Evolutionary conservation across 306 rosid species (phyloP).

Genomic region (Senna siamea): DNA sequence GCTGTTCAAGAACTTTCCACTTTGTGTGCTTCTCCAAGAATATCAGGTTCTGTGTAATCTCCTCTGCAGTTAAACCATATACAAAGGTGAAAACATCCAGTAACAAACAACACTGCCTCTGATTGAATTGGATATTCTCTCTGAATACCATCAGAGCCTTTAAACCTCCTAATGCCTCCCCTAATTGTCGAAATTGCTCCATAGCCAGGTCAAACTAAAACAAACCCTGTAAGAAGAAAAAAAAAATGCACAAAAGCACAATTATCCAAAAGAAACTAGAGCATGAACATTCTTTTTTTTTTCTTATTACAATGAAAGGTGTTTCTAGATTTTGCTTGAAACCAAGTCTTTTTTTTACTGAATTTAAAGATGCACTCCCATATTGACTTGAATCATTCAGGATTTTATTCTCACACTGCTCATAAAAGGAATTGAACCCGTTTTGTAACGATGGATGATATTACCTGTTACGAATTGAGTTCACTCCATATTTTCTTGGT

Average conservation of each 20-base stretch:
- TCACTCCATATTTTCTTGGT: too few species aligned
- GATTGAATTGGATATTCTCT: conserved; percentile 73
- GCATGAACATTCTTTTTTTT: background rate
- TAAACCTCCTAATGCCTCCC: conserved; percentile 82
- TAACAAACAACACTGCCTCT: conserved; percentile 70
- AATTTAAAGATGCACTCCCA: background rate
- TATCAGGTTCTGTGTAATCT: conserved; percentile 68
- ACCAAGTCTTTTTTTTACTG: background rate
- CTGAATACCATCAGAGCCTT: conserved; percentile 83
- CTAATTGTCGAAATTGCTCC: conserved; percentile 87
- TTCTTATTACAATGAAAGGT: background rate
- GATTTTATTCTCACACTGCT: too few species aligned
- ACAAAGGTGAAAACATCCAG: conserved; percentile 59
- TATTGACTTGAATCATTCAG: background rate
- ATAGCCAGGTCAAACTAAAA: conserved; percentile 43
- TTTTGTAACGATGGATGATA: too few species aligned
- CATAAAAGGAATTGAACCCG: too few species aligned
- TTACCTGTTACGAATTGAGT: too few species aligned
- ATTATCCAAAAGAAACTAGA: background rate
- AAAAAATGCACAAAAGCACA: background rate
- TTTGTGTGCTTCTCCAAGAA: conserved; percentile 71
- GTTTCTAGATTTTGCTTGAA: background rate
- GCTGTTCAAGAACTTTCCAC: conserved; percentile 86
- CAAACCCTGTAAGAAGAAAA: conserved; percentile 16
- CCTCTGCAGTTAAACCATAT: conserved; percentile 70